Evolutionary conservation across 352 stramenopile genomes (phyloP).

Genomic region (Plasmopara muralis): DNA sequence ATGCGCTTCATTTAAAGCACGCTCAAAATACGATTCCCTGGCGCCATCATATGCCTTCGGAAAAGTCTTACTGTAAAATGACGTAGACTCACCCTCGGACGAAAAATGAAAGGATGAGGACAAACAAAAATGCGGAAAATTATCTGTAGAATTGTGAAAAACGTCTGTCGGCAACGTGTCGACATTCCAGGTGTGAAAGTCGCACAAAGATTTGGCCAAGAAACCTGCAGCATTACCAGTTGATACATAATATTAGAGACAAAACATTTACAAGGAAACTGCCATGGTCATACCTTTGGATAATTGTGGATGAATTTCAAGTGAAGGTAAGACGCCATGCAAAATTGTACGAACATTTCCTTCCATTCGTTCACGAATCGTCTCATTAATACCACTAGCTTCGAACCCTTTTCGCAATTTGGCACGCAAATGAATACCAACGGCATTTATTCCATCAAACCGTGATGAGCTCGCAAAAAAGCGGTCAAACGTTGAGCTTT

Average conservation of each 20-base stretch:
- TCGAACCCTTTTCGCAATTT: constrained; percentile 8
- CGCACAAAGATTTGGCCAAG: constrained; percentile 36
- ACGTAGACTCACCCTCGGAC: not conserved
- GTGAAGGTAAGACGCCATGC: constrained; percentile 16
- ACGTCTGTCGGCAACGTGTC: constrained; percentile 13
- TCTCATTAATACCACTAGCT: constrained; percentile 13
- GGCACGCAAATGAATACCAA: constrained; percentile 37
- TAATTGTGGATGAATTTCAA: constrained; percentile 15
- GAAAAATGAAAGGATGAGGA: constrained; percentile 31
- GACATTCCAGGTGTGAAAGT: constrained; percentile 20
- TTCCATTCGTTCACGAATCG: constrained; percentile 25
- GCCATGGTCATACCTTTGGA: constrained; percentile 14
- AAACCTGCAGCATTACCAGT: constrained; percentile 23
- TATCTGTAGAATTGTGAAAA: constrained; percentile 1
- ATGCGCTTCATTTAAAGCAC: constrained; percentile 7
- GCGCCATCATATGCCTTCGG: not conserved
- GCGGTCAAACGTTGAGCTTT: constrained; percentile 35
- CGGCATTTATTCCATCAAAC: constrained; percentile 18
- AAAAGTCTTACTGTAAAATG: constrained; percentile 13
- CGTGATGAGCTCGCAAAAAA: constrained; percentile 22
- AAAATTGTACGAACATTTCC: constrained; percentile 26
- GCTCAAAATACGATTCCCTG: constrained; percentile 8
- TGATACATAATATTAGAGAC: not conserved
- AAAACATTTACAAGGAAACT: too few relatives aligned
- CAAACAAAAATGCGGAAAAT: constrained; percentile 19